Evolutionary conservation across 331 rosid species (phyloP).

Genomic region (Rhamnella rubrinervis): DNA sequence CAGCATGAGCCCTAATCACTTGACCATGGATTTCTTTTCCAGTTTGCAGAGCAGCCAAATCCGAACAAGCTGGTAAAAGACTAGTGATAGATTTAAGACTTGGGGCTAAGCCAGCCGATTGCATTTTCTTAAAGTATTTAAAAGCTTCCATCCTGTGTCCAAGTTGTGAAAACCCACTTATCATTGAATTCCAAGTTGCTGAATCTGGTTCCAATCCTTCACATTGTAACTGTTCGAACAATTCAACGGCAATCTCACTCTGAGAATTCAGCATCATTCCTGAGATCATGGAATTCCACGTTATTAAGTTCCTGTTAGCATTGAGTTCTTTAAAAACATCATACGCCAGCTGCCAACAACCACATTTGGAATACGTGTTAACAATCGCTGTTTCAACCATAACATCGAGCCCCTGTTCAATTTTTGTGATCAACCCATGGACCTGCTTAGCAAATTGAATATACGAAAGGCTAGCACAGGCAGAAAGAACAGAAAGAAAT

Average conservation of each 20-base stretch:
- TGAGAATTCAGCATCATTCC: conserved; percentile 68
- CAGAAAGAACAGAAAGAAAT: conserved; percentile 53
- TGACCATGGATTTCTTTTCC: conserved; percentile 69
- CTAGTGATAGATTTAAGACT: conserved; percentile 56
- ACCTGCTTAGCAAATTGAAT: conserved; percentile 58
- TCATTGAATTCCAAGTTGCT: conserved; percentile 75
- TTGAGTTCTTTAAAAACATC: conserved; percentile 35
- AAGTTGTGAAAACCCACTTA: conserved; percentile 54
- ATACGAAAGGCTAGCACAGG: conserved; percentile 44
- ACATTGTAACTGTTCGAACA: conserved; percentile 41
- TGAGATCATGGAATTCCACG: conserved; percentile 65
- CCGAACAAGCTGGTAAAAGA: conserved; percentile 58
- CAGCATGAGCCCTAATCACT: conserved; percentile 35
- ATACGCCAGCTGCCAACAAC: conserved; percentile 51
- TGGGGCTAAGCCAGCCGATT: conserved; percentile 39
- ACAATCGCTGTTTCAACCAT: conserved; percentile 59
- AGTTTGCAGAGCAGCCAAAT: conserved; percentile 40
- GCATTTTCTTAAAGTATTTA: conserved; percentile 59
- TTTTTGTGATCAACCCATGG: conserved; percentile 53
- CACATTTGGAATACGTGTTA: conserved; percentile 73
- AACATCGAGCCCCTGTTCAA: conserved; percentile 27
- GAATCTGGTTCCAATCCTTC: conserved; percentile 62
- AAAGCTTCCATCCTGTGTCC: conserved; percentile 53
- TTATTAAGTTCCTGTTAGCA: conserved; percentile 44
- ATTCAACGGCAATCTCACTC: conserved; percentile 42